phyloP scores from a whole-genome alignment of 2,329 filamentous ascomycete genomes.

The Mycosphaerella sp. region DNA sequence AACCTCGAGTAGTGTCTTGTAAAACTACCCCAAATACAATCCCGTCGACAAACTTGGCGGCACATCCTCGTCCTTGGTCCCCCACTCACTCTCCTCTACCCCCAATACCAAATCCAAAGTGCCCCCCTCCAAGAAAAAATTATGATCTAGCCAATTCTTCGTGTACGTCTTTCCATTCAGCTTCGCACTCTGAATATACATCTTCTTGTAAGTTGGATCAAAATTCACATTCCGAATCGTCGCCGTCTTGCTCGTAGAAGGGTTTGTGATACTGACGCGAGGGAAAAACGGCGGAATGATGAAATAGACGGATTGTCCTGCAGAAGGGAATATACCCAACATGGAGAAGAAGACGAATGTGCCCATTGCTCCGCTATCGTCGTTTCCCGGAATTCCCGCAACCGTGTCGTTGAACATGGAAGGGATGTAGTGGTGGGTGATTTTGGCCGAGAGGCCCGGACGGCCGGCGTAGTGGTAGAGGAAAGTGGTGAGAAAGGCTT shows the following conservation, averaged over 20 bases:
- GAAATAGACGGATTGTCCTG: slow-evolving; percentile 53
- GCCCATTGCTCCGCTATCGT: slow-evolving; percentile 67
- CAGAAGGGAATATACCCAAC: slow-evolving; percentile 62
- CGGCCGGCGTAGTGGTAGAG: slow-evolving; percentile 62
- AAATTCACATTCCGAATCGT: slow-evolving; percentile 44
- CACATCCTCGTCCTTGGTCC: slow-evolving; percentile 42
- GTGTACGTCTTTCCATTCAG: slow-evolving; percentile 60
- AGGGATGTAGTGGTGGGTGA: slow-evolving; percentile 55
- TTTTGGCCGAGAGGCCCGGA: slow-evolving; percentile 56
- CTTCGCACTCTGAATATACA: slow-evolving; percentile 59
- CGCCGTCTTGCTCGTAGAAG: slow-evolving; percentile 50
- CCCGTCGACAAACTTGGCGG: slow-evolving; percentile 42
- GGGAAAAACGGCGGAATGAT: slow-evolving; percentile 54
- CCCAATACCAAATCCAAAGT: slow-evolving; percentile 62
- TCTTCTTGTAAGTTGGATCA: slow-evolving; percentile 37
- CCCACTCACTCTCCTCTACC: slow-evolving; percentile 40
- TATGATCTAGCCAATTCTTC: slow-evolving; percentile 60
- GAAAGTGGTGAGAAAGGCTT: slow-evolving; percentile 41
- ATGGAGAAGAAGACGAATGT: slow-evolving; percentile 64
- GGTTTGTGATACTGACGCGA: slow-evolving; percentile 51
- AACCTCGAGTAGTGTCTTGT: too few relatives aligned
- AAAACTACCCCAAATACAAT: slow-evolving; percentile 14
- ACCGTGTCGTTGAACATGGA: slow-evolving; percentile 52
- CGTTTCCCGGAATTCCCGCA: slow-evolving; percentile 61
- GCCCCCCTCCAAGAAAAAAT: slow-evolving; percentile 59